Evolutionary conservation across 805 yeast genomes (phyloP), one percentile per base, ranked within the genome.

Genomic region (Yamadazyma sp.): DNA sequence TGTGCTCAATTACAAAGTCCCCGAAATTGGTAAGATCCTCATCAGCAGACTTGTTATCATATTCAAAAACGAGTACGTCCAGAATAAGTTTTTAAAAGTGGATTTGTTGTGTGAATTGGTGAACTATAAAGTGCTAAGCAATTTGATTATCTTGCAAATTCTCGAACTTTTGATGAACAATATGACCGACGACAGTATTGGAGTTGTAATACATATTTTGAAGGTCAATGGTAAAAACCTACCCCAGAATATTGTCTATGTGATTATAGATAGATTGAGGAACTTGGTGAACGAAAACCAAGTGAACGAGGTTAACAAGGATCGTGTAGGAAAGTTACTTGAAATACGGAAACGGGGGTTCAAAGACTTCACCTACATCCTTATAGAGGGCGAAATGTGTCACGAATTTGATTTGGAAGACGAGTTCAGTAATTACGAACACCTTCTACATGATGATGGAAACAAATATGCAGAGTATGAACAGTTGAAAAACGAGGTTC

Each of bases 1-100:
- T 2, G 70, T 82, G 1, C 35, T 88, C 8, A 83, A 84, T 56
- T 72, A 84, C 4, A 77, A 82, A 46, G 55, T 85, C 3, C 93
- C 95, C 0, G 74, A 74, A 23, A 60, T 86, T 12, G 95, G 95
- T 2, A 73, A 73, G 39, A 54, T 82, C 4, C 45, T 84, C 21
- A 54, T 71, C 0, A 52, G 69, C 6, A 65, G 93, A 42, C 57
- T 82, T 18, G 62, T 83, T 1, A 49, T 79, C 3, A 79, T 71
- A 40, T 85, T 86, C 58, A 71, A 80, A 30, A 67, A 70, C 44
- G 71, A 72, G 0, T 81, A 66, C 55, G 63, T 67, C 47, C 52
- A 64, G 15, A 70, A 73, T 40, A 72, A 79, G 48, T 44, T 51
- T 0, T 45, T 55, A 4, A 74, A 82, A 34, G 52, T 67, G 5